Evolutionary conservation across 2,329 filamentous ascomycete genomes (phyloP).

Genomic region (Monilinia aucupariae): DNA sequence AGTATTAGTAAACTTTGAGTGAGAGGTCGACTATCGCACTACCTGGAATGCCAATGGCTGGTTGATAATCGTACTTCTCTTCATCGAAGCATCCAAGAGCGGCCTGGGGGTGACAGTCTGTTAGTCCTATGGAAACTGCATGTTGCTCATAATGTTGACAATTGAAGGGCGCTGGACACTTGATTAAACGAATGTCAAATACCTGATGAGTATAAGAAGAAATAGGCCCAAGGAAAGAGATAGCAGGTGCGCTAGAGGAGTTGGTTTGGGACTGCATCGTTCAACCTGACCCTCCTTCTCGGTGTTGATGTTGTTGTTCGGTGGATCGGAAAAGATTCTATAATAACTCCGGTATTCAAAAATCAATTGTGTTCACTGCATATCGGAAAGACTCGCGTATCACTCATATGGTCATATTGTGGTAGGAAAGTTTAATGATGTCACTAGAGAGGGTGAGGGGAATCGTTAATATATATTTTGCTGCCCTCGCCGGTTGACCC

Average conservation of each 20-base stretch:
- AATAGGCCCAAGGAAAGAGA: conserved; percentile 58
- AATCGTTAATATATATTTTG: conserved; percentile 14
- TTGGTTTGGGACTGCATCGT: conserved; percentile 13
- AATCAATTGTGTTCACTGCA: conserved; percentile 12
- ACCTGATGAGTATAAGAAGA: conserved; percentile 69
- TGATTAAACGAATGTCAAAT: conserved; percentile 24
- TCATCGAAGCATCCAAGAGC: conserved; percentile 46
- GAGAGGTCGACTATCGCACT: conserved; percentile 6
- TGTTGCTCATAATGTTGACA: conserved; percentile 16
- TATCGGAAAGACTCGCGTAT: conserved; percentile 14
- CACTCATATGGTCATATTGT: conserved; percentile 11
- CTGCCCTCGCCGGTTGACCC: background rate
- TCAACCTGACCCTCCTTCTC: conserved; percentile 8
- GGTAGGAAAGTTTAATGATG: background rate
- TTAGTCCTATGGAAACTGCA: conserved; percentile 24
- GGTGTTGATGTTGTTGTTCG: conserved; percentile 3
- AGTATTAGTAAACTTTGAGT: background rate
- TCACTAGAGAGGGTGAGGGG: background rate
- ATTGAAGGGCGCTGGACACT: conserved; percentile 15
- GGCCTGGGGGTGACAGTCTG: conserved; percentile 41
- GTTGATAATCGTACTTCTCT: conserved; percentile 21
- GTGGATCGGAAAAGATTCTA: conserved; percentile 1
- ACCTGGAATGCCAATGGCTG: conserved; percentile 23
- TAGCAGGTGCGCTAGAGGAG: conserved; percentile 27
- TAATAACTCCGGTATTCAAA: background rate